Evolutionary conservation across 106 monocot species (phyloP), one percentile per base, ranked within the genome.

Genomic region (Allium fistulosum): DNA sequence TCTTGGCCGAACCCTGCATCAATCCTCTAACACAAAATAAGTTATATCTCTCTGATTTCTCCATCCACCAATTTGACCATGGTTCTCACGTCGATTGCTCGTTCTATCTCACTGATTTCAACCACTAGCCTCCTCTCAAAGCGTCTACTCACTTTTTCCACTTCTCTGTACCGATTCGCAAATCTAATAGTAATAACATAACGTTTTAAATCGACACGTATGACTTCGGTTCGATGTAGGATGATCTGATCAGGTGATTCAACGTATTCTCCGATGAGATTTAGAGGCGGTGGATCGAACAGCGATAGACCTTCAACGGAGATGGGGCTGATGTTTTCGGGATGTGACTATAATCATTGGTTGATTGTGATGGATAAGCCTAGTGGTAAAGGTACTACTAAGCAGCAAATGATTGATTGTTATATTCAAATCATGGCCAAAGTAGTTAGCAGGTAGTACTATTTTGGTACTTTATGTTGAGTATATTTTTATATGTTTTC

Each of bases 361-460:
- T 76, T 88, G 10, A 92, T 92, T 18, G 82, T 92, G 26, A 88
- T 92, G 88, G 87, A 91, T 27, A 84, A 84, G 66, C 87, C 91
- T 10, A 87, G 84, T 0, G 91, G 84, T 4, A 81, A 87, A 67
- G 82, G 80, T 7, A 84, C 91, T 45, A 70, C 79, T 49, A 91
- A 87, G 84, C 82, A 87, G 87, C 84, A 87, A 77, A 87, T 91
- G 91, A 91, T 91, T 65, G 87, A 87, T 62, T 87, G 91, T 67
- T 91, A 91, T 70, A 72, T 91, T 51, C 65, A 91, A 65, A 87
- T 87, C 73, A 75, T 91, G 22, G 84, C 91, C 61, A 72, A 91
- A 78, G 91, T 84, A 57, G 46, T 91, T 27, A 84, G 91, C 22
- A 91, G 91, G 87, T 70, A 3, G 53, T 53, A 10, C 1, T 53